Percentiles rank a stretch among this genome's conserved stretches.
Conservation (phyloP, 352 stramenopile genomes). For the Phytopythium delawarense region DNA sequence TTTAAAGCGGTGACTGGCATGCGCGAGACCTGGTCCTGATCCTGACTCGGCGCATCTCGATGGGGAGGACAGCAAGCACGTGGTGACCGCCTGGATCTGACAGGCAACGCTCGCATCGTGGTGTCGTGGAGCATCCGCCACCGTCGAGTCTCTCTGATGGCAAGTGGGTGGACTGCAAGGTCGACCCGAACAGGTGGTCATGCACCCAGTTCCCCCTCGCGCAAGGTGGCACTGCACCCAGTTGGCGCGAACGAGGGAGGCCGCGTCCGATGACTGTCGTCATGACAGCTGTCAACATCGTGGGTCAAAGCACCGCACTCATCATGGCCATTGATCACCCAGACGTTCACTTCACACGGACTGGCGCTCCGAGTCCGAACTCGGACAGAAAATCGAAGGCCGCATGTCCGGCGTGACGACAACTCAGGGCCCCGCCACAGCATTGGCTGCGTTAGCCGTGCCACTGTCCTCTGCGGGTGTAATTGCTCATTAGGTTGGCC, state of each 20-base stretch:
- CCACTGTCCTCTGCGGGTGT: neutral
- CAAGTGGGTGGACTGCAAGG: neutral
- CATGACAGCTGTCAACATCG: neutral
- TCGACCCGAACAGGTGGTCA: neutral
- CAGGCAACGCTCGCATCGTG: no score
- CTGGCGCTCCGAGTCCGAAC: no score
- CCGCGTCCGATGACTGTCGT: neutral
- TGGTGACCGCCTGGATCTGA: no score
- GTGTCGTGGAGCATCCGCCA: no score
- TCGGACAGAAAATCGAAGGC: neutral
- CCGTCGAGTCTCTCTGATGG: neutral
- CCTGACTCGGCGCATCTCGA: no score
- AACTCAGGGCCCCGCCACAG: neutral
- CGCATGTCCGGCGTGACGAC: neutral
- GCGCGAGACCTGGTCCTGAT: no score
- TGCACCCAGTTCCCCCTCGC: neutral
- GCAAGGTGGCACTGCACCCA: neutral
- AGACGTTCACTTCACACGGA: no score
- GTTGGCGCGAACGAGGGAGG: neutral
- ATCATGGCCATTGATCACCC: no score
- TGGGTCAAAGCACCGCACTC: neutral
- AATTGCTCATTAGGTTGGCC: neutral
- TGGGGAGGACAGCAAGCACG: no score
- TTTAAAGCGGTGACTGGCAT: no score
- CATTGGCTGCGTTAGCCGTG: neutral